Percentiles rank a stretch among this genome's conserved stretches.
Conservation (phyloP, 2,329 filamentous ascomycete genomes). For the Coniochaeta sp. region DNA sequence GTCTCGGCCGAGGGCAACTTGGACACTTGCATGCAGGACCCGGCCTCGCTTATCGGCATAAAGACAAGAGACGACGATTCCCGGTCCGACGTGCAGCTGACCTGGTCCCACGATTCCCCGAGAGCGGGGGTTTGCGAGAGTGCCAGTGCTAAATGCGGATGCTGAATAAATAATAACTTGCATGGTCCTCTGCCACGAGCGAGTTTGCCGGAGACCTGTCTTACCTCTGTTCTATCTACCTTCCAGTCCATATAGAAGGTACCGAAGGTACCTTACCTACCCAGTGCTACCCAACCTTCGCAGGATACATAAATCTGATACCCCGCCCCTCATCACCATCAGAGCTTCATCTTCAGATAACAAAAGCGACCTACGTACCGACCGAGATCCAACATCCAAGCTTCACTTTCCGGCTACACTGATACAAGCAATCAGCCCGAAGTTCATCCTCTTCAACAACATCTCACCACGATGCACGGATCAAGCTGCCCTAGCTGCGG, state of each 20-base stretch:
- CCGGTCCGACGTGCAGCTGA: background rate
- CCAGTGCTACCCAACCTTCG: too few relatives aligned
- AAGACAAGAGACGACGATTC: background rate
- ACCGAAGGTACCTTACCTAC: background rate
- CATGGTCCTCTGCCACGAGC: background rate
- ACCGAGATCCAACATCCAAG: background rate
- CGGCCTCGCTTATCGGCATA: background rate
- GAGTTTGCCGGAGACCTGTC: too few relatives aligned
- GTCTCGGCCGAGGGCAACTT: background rate
- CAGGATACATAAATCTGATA: background rate
- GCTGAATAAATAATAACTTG: background rate
- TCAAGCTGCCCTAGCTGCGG: constrained; percentile 51
- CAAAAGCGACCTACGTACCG: background rate
- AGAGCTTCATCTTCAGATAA: background rate
- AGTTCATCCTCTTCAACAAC: background rate
- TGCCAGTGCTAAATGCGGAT: background rate
- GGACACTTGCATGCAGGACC: background rate
- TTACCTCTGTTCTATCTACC: too few relatives aligned
- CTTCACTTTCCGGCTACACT: background rate
- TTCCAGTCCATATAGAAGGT: too few relatives aligned
- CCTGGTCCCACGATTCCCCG: background rate
- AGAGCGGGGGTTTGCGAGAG: background rate
- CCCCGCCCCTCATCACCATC: background rate
- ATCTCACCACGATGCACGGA: constrained; percentile 28
- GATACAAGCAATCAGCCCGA: background rate